A percentile compares a stretch with the other conserved stretches of the same genome.
Conservation (phyloP, 2,329 filamentous ascomycete genomes). For the Botrytis paeoniae region DNA sequence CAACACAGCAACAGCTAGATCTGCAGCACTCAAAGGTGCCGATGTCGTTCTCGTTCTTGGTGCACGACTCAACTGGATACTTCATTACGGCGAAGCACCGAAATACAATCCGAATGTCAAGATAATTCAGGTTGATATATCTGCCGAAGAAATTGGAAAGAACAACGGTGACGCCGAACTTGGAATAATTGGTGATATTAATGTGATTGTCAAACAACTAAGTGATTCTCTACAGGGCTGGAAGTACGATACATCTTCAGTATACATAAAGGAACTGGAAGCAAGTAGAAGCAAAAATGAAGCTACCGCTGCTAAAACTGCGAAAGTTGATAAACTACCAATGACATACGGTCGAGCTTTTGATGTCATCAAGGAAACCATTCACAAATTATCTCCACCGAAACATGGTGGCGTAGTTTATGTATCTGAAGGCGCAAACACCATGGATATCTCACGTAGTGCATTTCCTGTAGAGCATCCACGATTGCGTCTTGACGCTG, state of each 20-base stretch:
- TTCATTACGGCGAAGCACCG: constrained; percentile 53
- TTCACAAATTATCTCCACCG: constrained; percentile 46
- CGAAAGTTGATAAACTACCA: constrained; percentile 41
- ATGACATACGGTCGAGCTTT: constrained; percentile 52
- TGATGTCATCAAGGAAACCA: constrained; percentile 48
- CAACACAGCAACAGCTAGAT: constrained; percentile 53
- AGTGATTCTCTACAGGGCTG: constrained; percentile 43
- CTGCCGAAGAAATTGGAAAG: constrained; percentile 51
- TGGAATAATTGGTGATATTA: constrained; percentile 51
- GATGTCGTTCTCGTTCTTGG: constrained; percentile 55
- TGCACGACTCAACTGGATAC: constrained; percentile 56
- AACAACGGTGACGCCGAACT: constrained; percentile 48
- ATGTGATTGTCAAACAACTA: constrained; percentile 48
- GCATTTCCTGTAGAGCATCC: constrained; percentile 53
- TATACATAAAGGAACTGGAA: constrained; percentile 39
- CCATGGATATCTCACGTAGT: constrained; percentile 58
- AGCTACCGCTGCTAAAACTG: constrained; percentile 43
- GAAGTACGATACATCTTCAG: constrained; percentile 42
- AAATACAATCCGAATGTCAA: constrained; percentile 51
- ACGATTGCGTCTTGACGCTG: constrained; percentile 54
- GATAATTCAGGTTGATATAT: constrained; percentile 55
- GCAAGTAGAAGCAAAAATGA: constrained; percentile 47
- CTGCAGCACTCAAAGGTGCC: constrained; percentile 50
- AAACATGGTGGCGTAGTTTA: constrained; percentile 51
- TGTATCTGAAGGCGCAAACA: constrained; percentile 57